Base-by-base conservation (phyloP, 2,329 filamentous ascomycete species). In the Diaporthe velutina region DNA sequence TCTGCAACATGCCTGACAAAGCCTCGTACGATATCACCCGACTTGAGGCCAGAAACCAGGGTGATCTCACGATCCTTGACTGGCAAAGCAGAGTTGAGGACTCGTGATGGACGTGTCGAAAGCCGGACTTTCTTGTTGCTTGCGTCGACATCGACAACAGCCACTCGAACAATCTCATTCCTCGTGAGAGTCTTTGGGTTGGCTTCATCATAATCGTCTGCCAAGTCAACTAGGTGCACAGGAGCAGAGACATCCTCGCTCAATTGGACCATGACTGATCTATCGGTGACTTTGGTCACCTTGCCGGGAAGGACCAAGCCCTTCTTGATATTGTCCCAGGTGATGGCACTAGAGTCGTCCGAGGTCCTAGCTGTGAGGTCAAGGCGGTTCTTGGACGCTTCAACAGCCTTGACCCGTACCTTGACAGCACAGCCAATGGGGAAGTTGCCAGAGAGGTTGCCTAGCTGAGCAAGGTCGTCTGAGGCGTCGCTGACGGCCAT, bases 1-100 rank as follows among this genome's bases (percentile, higher is more conserved):
- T 98, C 95, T 0, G 94, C 90, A 55, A 98, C 92, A 78, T 95
- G 95, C 85, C 95, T 97, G 79, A 99, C 91, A 80, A 99, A 98
- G 4, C 97, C 97, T 73, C 97, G 93, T 19, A 98, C 88, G 40
- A 98, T 86, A 76, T 97, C 93, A 75, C 96, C 95, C 52, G 91
- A 85, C 74, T 93, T 91, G 42, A 99, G 81, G 78, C 97, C 91
- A n/a, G 91, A 87, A 61, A 92, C 84, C 25, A 90, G 90, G 17
- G 88, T 90, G 77, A 99, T 92, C 79, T 98, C 95, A 50, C 90
- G 91, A 81, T 99, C 97, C 80, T 92, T 91, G 60, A 98, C 91
- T 1, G 92, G 89, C 4, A 97, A 86, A 1, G 94, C 93, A 1
- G 96, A 98, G 84, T 94, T 98, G 76, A 98, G 87, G 54, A 98